These are phyloP conservation scores for Phytophthora podocarpi DNA, from an alignment of 352 stramenopile species.

Conservation along the genomic window DNA sequence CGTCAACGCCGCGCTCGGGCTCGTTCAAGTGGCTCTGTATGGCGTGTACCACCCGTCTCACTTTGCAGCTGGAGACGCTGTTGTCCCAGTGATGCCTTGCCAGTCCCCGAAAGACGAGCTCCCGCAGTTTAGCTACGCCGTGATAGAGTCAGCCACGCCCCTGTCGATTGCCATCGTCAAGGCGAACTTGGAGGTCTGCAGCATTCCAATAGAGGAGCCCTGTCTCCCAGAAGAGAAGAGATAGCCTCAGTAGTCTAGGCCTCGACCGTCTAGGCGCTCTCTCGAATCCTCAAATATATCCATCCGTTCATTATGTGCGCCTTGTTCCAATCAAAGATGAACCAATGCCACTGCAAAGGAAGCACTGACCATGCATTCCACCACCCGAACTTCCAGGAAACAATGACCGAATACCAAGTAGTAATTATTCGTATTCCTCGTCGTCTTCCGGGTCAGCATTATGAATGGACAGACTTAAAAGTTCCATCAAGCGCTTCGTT, in stretches of 20 bases:
- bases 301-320: background rate
- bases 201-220: slow-evolving; percentile 38
- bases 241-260: slow-evolving; percentile 15
- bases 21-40: slow-evolving; percentile 64
- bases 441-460: slow-evolving; percentile 31
- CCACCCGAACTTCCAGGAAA: background rate
- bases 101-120: slow-evolving; percentile 26
- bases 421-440: slow-evolving; percentile 44
- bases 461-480: slow-evolving; percentile 79
- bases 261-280: slow-evolving; percentile 14
- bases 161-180: slow-evolving; percentile 17
- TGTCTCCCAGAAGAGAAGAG: slow-evolving; percentile 1
- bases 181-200: slow-evolving; percentile 33
- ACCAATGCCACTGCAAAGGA: background rate
- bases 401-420: background rate
- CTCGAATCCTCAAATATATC: slow-evolving; percentile 5
- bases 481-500: slow-evolving; percentile 81
- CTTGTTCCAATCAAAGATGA: background rate
- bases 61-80: slow-evolving; percentile 15
- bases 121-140: slow-evolving; percentile 22
- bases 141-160: slow-evolving; percentile 24
- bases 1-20: slow-evolving; percentile 54
- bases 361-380: background rate
- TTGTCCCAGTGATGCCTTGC: slow-evolving; percentile 13
- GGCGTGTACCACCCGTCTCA: slow-evolving; percentile 55